Percentiles rank a stretch among this genome's conserved stretches.
Conservation (phyloP, 2,329 filamentous ascomycete species). For the Talaromyces islandicus region DNA sequence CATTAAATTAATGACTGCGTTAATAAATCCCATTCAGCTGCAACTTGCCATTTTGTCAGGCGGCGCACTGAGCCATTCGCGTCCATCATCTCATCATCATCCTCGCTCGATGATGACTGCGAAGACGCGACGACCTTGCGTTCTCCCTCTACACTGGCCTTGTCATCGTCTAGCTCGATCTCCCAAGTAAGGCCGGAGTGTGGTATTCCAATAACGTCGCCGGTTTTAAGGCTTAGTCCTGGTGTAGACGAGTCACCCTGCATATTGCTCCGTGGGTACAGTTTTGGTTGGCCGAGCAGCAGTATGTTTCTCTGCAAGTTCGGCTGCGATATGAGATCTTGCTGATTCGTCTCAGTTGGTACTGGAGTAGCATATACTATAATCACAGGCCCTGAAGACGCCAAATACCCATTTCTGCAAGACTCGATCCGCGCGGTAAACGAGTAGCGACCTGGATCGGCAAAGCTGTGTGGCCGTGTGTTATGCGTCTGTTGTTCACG, state of each 20-base stretch:
- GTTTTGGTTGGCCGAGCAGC: conserved; percentile 19
- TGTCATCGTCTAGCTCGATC: conserved; percentile 20
- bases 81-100: background rate
- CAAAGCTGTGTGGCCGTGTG: background rate
- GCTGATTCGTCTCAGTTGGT: too few relatives aligned
- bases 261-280: background rate
- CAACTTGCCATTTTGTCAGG: conserved; percentile 28
- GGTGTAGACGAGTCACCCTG: background rate
- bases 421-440: conserved; percentile 2
- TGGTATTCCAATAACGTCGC: conserved; percentile 22
- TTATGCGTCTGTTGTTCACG: conserved; percentile 14
- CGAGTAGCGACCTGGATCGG: background rate
- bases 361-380: conserved; percentile 1
- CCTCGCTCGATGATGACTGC: conserved; percentile 1
- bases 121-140: conserved; percentile 4
- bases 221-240: conserved; percentile 6
- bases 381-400: conserved; percentile 5
- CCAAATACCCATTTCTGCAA: conserved; percentile 5
- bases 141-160: background rate
- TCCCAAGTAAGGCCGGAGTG: conserved; percentile 30
- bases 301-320: conserved; percentile 17
- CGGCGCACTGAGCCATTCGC: background rate
- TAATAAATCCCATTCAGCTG: conserved; percentile 35
- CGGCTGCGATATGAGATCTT: background rate
- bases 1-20: background rate